Conservation (phyloP, 345 rosid species). For the Acer yangbiense region DNA sequence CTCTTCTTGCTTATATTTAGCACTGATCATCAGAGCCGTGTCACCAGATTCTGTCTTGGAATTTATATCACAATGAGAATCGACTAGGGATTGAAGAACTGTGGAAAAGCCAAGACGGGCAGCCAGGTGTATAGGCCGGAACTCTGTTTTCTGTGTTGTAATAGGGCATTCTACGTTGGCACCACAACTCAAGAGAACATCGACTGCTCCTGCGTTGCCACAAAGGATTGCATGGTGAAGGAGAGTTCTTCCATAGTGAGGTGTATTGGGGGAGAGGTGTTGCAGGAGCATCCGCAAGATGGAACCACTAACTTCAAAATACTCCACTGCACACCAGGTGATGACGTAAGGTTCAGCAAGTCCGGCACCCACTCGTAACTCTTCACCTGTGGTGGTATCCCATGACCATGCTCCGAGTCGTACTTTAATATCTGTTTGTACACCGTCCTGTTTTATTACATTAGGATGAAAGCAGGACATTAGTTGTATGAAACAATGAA, state of each 20-base stretch:
- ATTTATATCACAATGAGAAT: constrained; percentile 67
- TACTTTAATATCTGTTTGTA: constrained; percentile 52
- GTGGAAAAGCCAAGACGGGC: constrained; percentile 62
- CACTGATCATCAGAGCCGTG: constrained; percentile 76
- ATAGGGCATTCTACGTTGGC: constrained; percentile 63
- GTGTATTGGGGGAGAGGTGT: constrained; percentile 41
- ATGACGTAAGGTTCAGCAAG: constrained; percentile 86
- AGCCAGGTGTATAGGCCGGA: constrained; percentile 83
- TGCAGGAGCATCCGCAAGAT: constrained; percentile 72
- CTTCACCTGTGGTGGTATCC: constrained; percentile 89
- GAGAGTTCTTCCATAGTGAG: constrained; percentile 78
- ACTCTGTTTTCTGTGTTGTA: constrained; percentile 45
- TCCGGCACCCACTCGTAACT: constrained; percentile 94
- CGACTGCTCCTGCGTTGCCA: constrained; percentile 68
- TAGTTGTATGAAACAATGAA: neutral
- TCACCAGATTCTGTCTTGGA: constrained; percentile 74
- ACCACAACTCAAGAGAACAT: constrained; percentile 63
- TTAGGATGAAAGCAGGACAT: constrained; percentile 4
- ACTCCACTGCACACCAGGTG: constrained; percentile 95
- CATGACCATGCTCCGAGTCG: constrained; percentile 98
- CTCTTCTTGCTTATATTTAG: constrained; percentile 57
- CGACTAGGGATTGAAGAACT: constrained; percentile 56
- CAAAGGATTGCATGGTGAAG: constrained; percentile 96
- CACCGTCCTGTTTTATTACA: constrained; percentile 62
- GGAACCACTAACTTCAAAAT: constrained; percentile 76